Evolutionary conservation across 345 rosid genomes (phyloP).

Genomic region (Nasturtium officinale): DNA sequence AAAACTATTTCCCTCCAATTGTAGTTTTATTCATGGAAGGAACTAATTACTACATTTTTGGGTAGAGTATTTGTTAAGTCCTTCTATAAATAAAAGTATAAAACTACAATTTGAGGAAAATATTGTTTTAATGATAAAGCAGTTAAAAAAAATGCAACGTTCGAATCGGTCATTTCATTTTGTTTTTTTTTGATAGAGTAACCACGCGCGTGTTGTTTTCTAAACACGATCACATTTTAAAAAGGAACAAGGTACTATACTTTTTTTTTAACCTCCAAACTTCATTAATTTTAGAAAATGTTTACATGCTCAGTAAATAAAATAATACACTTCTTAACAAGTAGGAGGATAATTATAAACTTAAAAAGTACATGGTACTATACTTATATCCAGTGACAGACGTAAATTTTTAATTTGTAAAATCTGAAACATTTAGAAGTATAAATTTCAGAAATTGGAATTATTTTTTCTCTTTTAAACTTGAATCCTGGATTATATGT

Average conservation of each 20-base stretch:
- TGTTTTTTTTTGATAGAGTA: neutral
- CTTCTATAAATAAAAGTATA: neutral
- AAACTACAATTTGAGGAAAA: no score
- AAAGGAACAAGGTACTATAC: no score
- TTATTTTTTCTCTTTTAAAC: no score
- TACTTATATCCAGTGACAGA: neutral
- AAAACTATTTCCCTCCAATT: neutral
- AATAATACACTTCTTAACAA: no score
- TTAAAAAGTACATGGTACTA: neutral
- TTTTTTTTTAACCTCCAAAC: no score
- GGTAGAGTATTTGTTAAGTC: neutral
- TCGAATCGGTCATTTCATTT: neutral
- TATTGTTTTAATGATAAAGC: neutral
- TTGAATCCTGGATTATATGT: constrained; percentile 4
- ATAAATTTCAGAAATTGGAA: neutral
- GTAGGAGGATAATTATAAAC: no score
- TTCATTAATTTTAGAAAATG: no score
- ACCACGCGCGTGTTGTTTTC: neutral
- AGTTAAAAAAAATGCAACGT: neutral
- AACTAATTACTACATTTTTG: neutral
- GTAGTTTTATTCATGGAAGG: neutral
- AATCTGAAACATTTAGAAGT: neutral
- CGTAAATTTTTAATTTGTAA: neutral
- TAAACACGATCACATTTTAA: neutral
- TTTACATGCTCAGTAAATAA: no score